Conservation (phyloP, 2,329 filamentous ascomycete species). For the Ophiocordyceps polyrhachis-furcata region DNA sequence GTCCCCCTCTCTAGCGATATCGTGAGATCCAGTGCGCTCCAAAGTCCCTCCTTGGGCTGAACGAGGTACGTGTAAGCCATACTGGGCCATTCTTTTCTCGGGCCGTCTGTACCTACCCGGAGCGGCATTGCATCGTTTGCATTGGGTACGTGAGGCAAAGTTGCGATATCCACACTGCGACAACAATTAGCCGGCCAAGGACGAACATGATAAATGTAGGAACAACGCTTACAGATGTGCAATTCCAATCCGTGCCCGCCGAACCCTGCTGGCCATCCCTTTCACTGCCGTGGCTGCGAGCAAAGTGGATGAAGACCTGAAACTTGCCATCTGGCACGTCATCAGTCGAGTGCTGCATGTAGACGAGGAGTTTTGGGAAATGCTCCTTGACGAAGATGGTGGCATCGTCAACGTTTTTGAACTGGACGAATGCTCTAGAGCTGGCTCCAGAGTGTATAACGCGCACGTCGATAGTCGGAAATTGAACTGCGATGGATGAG, state of each 20-base stretch:
- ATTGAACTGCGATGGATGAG: slow-evolving; percentile 16
- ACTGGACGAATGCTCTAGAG: slow-evolving; percentile 23
- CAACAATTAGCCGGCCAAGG: background rate
- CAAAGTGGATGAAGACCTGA: slow-evolving; percentile 21
- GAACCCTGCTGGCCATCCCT: slow-evolving; percentile 9
- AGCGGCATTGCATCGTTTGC: slow-evolving; percentile 18
- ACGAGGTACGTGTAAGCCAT: background rate
- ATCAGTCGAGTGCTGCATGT: slow-evolving; percentile 18
- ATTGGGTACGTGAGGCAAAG: slow-evolving; percentile 17
- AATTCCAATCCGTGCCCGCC: slow-evolving; percentile 16
- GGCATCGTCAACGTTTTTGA: slow-evolving; percentile 20
- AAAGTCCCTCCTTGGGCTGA: slow-evolving; percentile 12
- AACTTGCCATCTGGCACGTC: slow-evolving; percentile 19
- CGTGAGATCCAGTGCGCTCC: slow-evolving; percentile 27
- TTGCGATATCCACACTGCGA: slow-evolving; percentile 21
- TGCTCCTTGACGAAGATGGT: slow-evolving; percentile 22
- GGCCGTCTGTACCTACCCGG: slow-evolving; percentile 7
- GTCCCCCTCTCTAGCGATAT: slow-evolving; percentile 30
- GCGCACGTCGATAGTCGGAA: slow-evolving; percentile 19
- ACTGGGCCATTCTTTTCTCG: background rate
- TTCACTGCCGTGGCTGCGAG: slow-evolving; percentile 16
- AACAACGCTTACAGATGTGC: slow-evolving; percentile 12
- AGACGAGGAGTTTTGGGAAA: slow-evolving; percentile 20
- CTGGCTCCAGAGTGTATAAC: slow-evolving; percentile 17
- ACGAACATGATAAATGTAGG: background rate